Base-by-base conservation (phyloP, 1,139 yeast species). In the Suhomyces atakaporum region DNA sequence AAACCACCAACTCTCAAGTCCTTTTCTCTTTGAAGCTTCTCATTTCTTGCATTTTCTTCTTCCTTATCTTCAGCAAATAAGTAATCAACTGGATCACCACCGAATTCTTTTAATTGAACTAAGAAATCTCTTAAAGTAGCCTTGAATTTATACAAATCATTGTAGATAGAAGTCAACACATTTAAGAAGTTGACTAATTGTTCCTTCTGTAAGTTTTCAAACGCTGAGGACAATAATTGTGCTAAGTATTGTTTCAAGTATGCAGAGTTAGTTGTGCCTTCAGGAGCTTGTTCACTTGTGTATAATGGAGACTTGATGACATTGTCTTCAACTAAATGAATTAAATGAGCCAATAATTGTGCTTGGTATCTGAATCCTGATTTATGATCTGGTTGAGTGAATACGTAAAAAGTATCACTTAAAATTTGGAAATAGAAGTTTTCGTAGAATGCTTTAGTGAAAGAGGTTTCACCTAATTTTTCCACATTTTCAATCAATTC, bases 351-450 rank as follows among this genome's bases (percentile, higher is more conserved):
- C 51, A 94, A 73, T 47, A 94, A 74, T 56, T 85, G 85, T 5
- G 96, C 75, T 67, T 94, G 98, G 51, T 81, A 77, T 47, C 85
- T 78, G 69, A 94, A 94, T 1, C 97, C 98, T 15, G 97, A 87
- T 65, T 92, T 92, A 62, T 94, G 99, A 60, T 92, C 99, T 6
- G 97, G 85, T 61, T 94, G 98, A 3, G 98, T 92, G 39, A 94
- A 75, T 20, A 92, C 98, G 53, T 79, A 87, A 58, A 94, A 90
- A 2, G 95, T 84, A 60, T 92, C 98, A 38, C 94, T 82, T 47
- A 92, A 77, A 44, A 94, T 88, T 42, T 88, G 84, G 72, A 89
- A 85, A 63, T 86, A 90, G 59, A 84, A 94, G 56, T 82, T 87
- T 56, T 83, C 82, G 69, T 87, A 94, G 59, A 94, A 94, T 21